A percentile compares a stretch with the other conserved stretches of the same genome.
phyloP scores from a whole-genome alignment of 2,329 filamentous ascomycete genomes.

The Ascochyta viciae-villosae region DNA sequence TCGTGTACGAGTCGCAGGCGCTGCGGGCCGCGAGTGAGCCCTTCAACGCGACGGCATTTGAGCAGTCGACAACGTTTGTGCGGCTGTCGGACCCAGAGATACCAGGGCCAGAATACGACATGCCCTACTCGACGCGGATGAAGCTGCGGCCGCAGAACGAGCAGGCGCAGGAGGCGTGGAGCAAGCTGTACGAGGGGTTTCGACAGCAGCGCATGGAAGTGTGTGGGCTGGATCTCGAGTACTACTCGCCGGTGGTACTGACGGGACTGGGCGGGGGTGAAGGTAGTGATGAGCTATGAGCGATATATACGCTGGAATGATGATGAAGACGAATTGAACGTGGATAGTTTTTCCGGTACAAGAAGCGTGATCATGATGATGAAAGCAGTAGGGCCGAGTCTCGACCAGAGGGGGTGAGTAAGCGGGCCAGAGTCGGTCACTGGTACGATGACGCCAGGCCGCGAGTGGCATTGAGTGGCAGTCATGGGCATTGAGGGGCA shows the following conservation, averaged over 20 bases:
- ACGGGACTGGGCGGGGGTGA: slow-evolving; percentile 9
- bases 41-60: slow-evolving; percentile 56
- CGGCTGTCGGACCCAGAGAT: slow-evolving; percentile 56
- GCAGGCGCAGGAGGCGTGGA: slow-evolving; percentile 58
- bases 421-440: too few relatives aligned
- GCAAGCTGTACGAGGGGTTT: slow-evolving; percentile 58
- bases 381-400: too few relatives aligned
- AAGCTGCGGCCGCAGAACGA: slow-evolving; percentile 54
- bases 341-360: too few relatives aligned
- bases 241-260: slow-evolving; percentile 41
- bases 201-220: slow-evolving; percentile 59
- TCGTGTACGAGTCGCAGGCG: slow-evolving; percentile 45
- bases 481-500: too few relatives aligned
- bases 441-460: too few relatives aligned
- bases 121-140: slow-evolving; percentile 52
- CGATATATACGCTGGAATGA: background rate
- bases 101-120: slow-evolving; percentile 59
- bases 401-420: too few relatives aligned
- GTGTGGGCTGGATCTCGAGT: slow-evolving; percentile 60
- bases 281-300: slow-evolving; percentile 14
- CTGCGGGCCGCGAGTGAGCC: slow-evolving; percentile 38
- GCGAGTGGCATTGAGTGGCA: too few relatives aligned
- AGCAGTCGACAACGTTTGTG: slow-evolving; percentile 54
- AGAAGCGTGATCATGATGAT: too few relatives aligned
- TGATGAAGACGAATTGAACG: background rate